Percentiles rank a stretch among this genome's conserved stretches.
phyloP scores from a whole-genome alignment of 805 yeast species.

The Pichia paraexigua region DNA sequence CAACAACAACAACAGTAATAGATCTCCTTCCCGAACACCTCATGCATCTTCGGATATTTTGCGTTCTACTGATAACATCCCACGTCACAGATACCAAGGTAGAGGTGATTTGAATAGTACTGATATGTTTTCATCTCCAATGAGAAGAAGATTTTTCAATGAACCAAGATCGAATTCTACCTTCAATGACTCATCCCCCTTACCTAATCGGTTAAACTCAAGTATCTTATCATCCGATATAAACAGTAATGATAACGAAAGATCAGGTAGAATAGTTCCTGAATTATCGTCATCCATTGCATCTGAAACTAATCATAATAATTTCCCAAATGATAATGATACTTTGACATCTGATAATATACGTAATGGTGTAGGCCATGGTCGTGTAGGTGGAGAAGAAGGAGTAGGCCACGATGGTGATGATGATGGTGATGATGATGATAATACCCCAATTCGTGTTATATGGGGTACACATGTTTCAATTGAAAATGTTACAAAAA shows the following conservation, averaged over 20 bases:
- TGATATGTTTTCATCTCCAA: conserved; percentile 63
- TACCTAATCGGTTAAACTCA: neutral
- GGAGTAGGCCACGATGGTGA: too few species aligned
- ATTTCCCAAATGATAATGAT: neutral
- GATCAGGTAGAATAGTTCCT: conserved; percentile 8
- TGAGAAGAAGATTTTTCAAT: conserved; percentile 52
- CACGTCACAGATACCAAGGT: conserved; percentile 40
- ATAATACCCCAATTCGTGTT: conserved; percentile 73
- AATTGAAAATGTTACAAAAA: conserved; percentile 75
- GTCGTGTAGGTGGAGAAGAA: too few species aligned
- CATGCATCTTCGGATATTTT: conserved; percentile 24
- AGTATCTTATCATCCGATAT: conserved; percentile 13
- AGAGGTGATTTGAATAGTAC: conserved; percentile 76
- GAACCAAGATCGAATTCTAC: conserved; percentile 21
- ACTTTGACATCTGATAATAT: neutral
- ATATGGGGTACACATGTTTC: conserved; percentile 99
- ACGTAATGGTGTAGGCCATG: neutral
- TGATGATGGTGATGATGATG: neutral
- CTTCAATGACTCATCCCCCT: conserved; percentile 12
- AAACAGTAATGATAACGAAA: neutral
- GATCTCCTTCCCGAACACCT: conserved; percentile 23
- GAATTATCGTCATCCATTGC: conserved; percentile 18
- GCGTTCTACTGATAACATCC: conserved; percentile 35
- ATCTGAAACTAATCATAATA: conserved; percentile 7
- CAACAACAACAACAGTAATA: conserved; percentile 16